Evolutionary conservation across 1,284 basidiomycete species (phyloP), one percentile per base, ranked within the genome.

Genomic region (Melampsora abietis-canadensis): DNA sequence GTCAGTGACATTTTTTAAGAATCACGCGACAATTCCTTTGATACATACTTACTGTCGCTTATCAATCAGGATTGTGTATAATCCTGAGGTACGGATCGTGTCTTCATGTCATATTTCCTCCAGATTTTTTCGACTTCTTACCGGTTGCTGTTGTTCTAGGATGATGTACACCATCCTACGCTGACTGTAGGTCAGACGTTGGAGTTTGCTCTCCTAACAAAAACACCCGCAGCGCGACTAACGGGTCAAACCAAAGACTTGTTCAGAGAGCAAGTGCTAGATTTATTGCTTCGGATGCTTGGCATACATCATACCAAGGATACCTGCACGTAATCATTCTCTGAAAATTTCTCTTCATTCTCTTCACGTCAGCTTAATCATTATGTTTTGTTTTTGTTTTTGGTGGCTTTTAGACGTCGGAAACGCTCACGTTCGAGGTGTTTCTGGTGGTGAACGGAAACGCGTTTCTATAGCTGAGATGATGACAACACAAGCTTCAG

Each of bases 1-100:
- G 82, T 90, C 92, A 14, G 87, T 89, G 15, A 94, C 92, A 82
- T 92, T 79, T 78, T 83, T 77, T 85, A 86, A 79, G 78, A 44
- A 14, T 15, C 40, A 44, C 10, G 40, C 14, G 14, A 0, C 6
- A 44, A 14, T 15, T 14, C 14, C 77, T 40, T 78, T 80, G 74
- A 79, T 12, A 73, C 77, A 79, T 12, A 73, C 77, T 47, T 77
- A 57, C 10, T 62, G 34, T 34, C 7, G 15, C 10, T 34, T 8
- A 24, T 14, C 30, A 37, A 44, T 10, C 37, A 72, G 68, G 21
- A 63, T 74, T 21, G 62, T 65, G 7, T 74, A 74, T 37, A 74
- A 74, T 47, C 70, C 70, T 19, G 70, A 74, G 40, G 70, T 74
- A 77, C 4, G 76, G 76, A 47, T 78, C 75, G 73, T 77, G 75